Percentiles rank a stretch among this genome's conserved stretches.
Evolutionary conservation across 169 alveolate species (phyloP).

Genomic region (Miamiensis avidus): DNA sequence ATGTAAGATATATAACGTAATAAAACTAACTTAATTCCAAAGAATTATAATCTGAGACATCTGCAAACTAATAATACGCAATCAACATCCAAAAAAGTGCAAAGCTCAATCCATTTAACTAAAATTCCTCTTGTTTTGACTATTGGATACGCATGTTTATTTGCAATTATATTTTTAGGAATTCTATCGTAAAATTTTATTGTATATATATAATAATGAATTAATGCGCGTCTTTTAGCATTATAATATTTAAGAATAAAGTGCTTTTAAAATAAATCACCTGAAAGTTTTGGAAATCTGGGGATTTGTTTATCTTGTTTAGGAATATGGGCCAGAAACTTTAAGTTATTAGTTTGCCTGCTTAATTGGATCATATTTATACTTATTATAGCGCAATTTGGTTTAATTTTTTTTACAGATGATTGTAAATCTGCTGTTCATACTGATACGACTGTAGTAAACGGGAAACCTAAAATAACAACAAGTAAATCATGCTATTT

Average conservation of each 20-base stretch:
- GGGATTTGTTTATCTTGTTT: neutral
- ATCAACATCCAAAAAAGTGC: neutral
- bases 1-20: too few species aligned
- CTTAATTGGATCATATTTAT: neutral
- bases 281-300: neutral
- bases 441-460: neutral
- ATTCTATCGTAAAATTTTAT: neutral
- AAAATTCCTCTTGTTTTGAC: neutral
- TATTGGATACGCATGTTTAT: neutral
- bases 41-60: neutral
- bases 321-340: neutral
- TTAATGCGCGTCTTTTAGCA: neutral
- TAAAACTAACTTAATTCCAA: too few species aligned
- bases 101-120: neutral
- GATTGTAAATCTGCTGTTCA: slow-evolving; percentile 12
- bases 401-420: neutral
- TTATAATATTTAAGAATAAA: neutral
- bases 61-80: neutral
- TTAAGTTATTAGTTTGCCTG: neutral
- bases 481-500: too few species aligned
- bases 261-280: neutral
- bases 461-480: too few species aligned
- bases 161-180: neutral
- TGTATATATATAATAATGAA: too few species aligned
- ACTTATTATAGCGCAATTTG: neutral